Conservation (phyloP, 352 stramenopile species). For the Stramenopiles sp. region DNA sequence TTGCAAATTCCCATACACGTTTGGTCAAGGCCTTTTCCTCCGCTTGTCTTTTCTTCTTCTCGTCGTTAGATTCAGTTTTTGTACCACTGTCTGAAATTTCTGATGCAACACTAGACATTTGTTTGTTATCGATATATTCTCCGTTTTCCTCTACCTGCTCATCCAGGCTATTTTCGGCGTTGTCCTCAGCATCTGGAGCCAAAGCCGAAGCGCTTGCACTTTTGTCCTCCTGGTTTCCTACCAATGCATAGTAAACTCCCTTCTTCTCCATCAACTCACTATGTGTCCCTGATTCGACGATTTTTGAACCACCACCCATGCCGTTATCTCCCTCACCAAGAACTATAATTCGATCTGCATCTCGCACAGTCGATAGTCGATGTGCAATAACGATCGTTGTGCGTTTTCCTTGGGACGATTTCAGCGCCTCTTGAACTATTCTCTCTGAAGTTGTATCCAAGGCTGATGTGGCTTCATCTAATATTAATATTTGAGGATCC, state of each 20-base stretch:
- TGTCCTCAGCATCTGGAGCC: no score
- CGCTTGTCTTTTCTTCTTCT: no score
- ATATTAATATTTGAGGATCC: conserved; percentile 72
- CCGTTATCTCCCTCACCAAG: conserved; percentile 54
- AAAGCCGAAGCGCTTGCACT: background rate
- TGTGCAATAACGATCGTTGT: conserved; percentile 59
- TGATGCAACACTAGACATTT: no score
- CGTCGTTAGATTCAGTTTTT: no score
- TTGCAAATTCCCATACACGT: no score
- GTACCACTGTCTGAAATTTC: no score
- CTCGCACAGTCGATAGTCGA: conserved; percentile 55
- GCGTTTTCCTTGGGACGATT: conserved; percentile 21
- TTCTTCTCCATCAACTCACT: conserved; percentile 49
- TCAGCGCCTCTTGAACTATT: conserved; percentile 48
- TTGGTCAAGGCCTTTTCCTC: no score
- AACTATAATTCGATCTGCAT: conserved; percentile 53
- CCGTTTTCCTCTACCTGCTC: no score
- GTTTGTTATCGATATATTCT: no score
- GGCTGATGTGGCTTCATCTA: conserved; percentile 83
- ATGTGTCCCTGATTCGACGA: conserved; percentile 77
- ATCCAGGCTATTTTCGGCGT: no score
- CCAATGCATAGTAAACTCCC: conserved; percentile 44
- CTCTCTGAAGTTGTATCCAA: conserved; percentile 85
- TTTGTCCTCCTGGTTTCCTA: conserved; percentile 5
- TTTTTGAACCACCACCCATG: no score